Evolutionary conservation across 31 red algal genomes (phyloP).

Genomic region (Bonnemaisonia californica): DNA sequence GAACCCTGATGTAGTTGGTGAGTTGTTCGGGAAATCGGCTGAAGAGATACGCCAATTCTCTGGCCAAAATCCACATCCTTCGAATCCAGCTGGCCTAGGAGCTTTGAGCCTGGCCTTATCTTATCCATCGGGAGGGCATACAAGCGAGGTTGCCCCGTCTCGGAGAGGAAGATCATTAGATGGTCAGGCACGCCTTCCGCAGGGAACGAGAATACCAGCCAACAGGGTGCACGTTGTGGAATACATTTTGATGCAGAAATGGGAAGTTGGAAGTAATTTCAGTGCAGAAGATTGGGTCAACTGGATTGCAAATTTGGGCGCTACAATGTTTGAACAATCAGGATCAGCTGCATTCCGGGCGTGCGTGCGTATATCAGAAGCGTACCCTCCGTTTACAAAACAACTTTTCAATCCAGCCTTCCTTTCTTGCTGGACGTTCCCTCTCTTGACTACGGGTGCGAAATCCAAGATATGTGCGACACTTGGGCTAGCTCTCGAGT

Average conservation of each 20-base stretch:
- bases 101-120: conserved; percentile 1
- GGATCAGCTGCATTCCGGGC: conserved; percentile 91
- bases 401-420: conserved; percentile 95
- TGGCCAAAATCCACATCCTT: not conserved
- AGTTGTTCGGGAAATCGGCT: conserved; percentile 11
- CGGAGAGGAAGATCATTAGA: conserved; percentile 19
- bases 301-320: conserved; percentile 84
- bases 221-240: conserved; percentile 56
- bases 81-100: not conserved
- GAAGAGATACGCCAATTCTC: not conserved
- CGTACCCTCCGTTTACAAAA: conserved; percentile 83
- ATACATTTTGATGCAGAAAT: conserved; percentile 62
- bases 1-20: conserved; percentile 3
- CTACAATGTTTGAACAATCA: conserved; percentile 88
- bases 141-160: not conserved
- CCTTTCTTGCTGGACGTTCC: conserved; percentile 90
- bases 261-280: conserved; percentile 79
- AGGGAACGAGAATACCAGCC: conserved; percentile 4
- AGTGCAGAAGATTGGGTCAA: conserved; percentile 85
- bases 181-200: conserved; percentile 7
- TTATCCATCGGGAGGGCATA: not conserved
- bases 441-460: conserved; percentile 29
- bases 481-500: conserved; percentile 67
- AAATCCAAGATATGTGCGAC: conserved; percentile 57
- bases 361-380: conserved; percentile 88